A percentile compares a stretch with the other conserved stretches of the same genome.
phyloP scores from a whole-genome alignment of 768 basidiomycete genomes.

The Tricholoma sp. region DNA sequence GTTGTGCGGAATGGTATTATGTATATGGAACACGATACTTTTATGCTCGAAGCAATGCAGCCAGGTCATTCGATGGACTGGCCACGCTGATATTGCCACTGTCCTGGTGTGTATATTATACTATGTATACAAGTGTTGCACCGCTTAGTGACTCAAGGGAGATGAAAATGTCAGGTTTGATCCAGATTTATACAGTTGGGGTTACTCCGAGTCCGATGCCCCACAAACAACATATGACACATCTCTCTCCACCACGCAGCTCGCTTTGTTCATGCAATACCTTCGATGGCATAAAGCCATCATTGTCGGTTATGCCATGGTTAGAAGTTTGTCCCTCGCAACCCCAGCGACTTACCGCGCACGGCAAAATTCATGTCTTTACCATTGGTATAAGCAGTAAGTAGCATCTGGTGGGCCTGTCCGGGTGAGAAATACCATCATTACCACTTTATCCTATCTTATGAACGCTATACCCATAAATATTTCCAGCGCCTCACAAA shows the following conservation, averaged over 20 bases:
- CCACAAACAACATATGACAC: slow-evolving; percentile 65
- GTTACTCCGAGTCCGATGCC: slow-evolving; percentile 81
- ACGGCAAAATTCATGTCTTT: slow-evolving; percentile 77
- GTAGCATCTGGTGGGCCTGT: too few relatives aligned
- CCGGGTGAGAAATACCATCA: slow-evolving; percentile 37
- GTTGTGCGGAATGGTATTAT: background rate
- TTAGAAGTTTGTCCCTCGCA: too few relatives aligned
- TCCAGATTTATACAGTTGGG: slow-evolving; percentile 76
- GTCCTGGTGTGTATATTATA: too few relatives aligned
- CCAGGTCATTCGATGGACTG: background rate
- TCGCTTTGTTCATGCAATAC: slow-evolving; percentile 84
- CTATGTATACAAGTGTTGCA: too few relatives aligned
- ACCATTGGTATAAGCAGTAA: slow-evolving; percentile 63
- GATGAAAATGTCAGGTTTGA: too few relatives aligned
- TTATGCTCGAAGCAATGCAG: background rate
- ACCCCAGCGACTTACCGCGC: slow-evolving; percentile 59
- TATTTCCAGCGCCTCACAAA: too few relatives aligned
- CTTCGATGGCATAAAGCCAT: too few relatives aligned
- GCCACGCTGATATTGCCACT: too few relatives aligned
- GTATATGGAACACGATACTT: background rate
- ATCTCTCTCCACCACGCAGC: slow-evolving; percentile 63
- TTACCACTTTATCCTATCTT: too few relatives aligned
- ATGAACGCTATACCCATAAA: slow-evolving; percentile 24
- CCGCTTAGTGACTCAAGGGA: too few relatives aligned
- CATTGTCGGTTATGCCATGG: slow-evolving; percentile 76